phyloP scores from a whole-genome alignment of 1,139 yeast species.

The Williopsis jadinii region DNA sequence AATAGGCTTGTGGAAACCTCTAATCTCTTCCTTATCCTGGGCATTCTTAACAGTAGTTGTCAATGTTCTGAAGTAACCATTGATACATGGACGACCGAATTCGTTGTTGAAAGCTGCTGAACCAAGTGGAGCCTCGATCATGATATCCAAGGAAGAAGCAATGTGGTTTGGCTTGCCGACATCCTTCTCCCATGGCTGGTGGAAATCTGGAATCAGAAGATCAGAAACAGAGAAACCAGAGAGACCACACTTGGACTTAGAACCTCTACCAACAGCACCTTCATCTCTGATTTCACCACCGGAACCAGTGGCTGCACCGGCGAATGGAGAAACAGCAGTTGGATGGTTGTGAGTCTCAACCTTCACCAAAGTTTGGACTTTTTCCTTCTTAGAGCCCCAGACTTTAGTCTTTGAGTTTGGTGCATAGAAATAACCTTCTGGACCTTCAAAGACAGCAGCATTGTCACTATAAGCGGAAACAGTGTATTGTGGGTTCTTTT shows the following conservation, averaged over 20 bases:
- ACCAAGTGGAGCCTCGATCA: slow-evolving; percentile 97
- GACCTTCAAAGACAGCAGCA: slow-evolving; percentile 82
- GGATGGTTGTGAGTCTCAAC: slow-evolving; percentile 99
- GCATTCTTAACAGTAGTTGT: slow-evolving; percentile 66
- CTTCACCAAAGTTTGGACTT: slow-evolving; percentile 83
- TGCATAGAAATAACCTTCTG: slow-evolving; percentile 64
- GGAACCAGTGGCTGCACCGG: slow-evolving; percentile 99
- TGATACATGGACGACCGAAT: slow-evolving; percentile 96
- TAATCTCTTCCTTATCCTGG: slow-evolving; percentile 61
- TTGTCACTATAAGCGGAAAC: slow-evolving; percentile 95
- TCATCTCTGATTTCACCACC: slow-evolving; percentile 99
- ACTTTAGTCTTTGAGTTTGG: slow-evolving; percentile 68
- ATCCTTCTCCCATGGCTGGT: slow-evolving; percentile 90
- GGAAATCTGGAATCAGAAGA: slow-evolving; percentile 73
- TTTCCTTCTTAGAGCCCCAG: slow-evolving; percentile 72
- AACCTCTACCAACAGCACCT: slow-evolving; percentile 99
- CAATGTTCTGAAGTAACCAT: slow-evolving; percentile 94
- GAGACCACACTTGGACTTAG: slow-evolving; percentile 93
- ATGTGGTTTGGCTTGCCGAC: slow-evolving; percentile 91
- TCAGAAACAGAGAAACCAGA: slow-evolving; percentile 93
- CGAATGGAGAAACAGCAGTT: slow-evolving; percentile 97
- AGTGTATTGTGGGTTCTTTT: slow-evolving; percentile 72
- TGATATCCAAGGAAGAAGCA: slow-evolving; percentile 87
- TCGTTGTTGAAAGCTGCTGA: slow-evolving; percentile 98
- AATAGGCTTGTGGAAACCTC: slow-evolving; percentile 98